Evolutionary conservation across 306 rosid genomes (phyloP).

Genomic region (Cucurbita pepo): DNA sequence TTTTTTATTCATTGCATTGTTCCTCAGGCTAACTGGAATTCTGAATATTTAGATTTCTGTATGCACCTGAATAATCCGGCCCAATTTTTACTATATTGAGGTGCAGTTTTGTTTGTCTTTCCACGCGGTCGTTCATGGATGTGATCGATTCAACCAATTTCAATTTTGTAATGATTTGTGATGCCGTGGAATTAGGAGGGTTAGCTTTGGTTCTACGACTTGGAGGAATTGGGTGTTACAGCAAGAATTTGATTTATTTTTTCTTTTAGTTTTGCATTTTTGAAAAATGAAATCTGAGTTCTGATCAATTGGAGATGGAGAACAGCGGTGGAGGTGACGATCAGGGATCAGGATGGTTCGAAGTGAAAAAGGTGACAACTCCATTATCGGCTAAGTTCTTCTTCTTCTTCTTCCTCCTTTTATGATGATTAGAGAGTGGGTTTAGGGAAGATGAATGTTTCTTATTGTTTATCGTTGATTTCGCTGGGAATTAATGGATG

Average conservation of each 20-base stretch:
- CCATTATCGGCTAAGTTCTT: background rate
- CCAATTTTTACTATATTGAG: background rate
- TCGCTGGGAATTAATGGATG: slow-evolving; percentile 2
- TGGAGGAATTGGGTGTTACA: background rate
- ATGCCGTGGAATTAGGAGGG: background rate
- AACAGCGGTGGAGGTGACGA: slow-evolving; percentile 52
- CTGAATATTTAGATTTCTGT: slow-evolving; percentile 3
- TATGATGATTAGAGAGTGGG: background rate
- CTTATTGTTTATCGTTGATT: background rate
- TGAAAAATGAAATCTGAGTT: slow-evolving; percentile 11
- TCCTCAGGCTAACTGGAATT: slow-evolving; percentile 7
- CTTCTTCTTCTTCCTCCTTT: background rate
- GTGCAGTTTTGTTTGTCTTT: background rate
- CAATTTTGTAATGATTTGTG: background rate
- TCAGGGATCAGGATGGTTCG: slow-evolving; percentile 91
- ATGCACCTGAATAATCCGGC: background rate
- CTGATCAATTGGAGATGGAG: slow-evolving; percentile 46
- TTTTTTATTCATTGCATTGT: background rate
- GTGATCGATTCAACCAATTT: slow-evolving; percentile 5
- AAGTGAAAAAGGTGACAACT: slow-evolving; percentile 72
- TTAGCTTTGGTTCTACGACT: background rate
- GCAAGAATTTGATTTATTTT: background rate
- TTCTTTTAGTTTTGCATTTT: background rate
- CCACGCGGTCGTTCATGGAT: background rate
- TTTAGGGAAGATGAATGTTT: background rate